phyloP scores from a whole-genome alignment of 1,284 basidiomycete genomes.

The Microbotryum violaceum region DNA sequence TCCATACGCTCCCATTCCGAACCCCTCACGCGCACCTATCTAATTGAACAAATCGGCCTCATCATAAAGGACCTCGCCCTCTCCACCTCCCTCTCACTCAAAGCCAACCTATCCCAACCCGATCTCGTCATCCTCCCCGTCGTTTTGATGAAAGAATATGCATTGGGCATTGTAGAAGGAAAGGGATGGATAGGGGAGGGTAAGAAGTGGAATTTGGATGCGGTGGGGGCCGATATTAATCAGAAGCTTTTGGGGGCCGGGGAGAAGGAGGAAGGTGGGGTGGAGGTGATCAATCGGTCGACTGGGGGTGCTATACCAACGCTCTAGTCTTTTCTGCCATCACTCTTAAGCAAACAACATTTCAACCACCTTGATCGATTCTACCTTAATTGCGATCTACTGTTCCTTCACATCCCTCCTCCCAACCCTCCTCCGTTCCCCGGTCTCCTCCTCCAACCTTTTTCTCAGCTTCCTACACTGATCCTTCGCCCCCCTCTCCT shows the following conservation, averaged over 20 bases:
- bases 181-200: slow-evolving; percentile 18
- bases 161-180: slow-evolving; percentile 25
- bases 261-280: slow-evolving; percentile 7
- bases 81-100: slow-evolving; percentile 8
- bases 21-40: slow-evolving; percentile 17
- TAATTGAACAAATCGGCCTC: slow-evolving; percentile 21
- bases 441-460: no score
- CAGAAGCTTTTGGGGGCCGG: neutral
- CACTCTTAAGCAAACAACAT: no score
- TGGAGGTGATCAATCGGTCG: neutral
- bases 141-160: slow-evolving; percentile 24
- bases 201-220: slow-evolving; percentile 26
- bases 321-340: no score
- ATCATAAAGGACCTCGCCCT: slow-evolving; percentile 5
- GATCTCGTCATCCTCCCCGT: slow-evolving; percentile 28
- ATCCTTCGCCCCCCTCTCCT: no score
- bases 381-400: no score
- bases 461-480: no score
- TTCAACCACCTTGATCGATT: no score
- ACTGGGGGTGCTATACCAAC: no score
- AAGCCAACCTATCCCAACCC: slow-evolving; percentile 24
- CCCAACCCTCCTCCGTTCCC: no score
- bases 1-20: slow-evolving; percentile 21
- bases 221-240: slow-evolving; percentile 15
- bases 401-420: no score